phyloP scores from a whole-genome alignment of 805 yeast genomes.

The Candida schatavii region DNA sequence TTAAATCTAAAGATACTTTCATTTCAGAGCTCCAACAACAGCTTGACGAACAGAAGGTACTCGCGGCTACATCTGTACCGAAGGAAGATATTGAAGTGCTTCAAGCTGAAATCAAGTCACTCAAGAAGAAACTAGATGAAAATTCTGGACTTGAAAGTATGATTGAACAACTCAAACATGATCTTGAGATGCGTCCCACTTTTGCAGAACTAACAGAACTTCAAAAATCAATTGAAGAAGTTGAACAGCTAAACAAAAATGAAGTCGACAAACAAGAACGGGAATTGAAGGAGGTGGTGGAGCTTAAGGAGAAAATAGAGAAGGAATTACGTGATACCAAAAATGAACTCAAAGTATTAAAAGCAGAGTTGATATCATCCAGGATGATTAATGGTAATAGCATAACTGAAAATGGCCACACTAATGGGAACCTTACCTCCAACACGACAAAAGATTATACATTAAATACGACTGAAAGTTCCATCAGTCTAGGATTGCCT shows the following conservation, averaged over 20 bases:
- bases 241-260: constrained; percentile 36
- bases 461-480: constrained; percentile 1
- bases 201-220: constrained; percentile 41
- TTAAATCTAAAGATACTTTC: constrained; percentile 11
- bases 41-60: constrained; percentile 9
- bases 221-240: constrained; percentile 41
- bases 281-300: constrained; percentile 20
- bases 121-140: constrained; percentile 8
- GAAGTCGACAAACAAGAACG: constrained; percentile 28
- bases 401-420: neutral
- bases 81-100: constrained; percentile 6
- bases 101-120: constrained; percentile 7
- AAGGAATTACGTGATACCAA: constrained; percentile 7
- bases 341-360: constrained; percentile 2
- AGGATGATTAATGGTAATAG: no score
- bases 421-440: neutral
- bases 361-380: neutral
- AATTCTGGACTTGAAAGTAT: constrained; percentile 13
- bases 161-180: constrained; percentile 27
- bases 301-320: constrained; percentile 20
- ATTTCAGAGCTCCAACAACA: constrained; percentile 14
- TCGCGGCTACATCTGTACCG: neutral
- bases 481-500: constrained; percentile 36
- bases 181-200: constrained; percentile 39
- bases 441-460: neutral